Conservation (phyloP, 805 yeast species). For the Candida verbasci region DNA sequence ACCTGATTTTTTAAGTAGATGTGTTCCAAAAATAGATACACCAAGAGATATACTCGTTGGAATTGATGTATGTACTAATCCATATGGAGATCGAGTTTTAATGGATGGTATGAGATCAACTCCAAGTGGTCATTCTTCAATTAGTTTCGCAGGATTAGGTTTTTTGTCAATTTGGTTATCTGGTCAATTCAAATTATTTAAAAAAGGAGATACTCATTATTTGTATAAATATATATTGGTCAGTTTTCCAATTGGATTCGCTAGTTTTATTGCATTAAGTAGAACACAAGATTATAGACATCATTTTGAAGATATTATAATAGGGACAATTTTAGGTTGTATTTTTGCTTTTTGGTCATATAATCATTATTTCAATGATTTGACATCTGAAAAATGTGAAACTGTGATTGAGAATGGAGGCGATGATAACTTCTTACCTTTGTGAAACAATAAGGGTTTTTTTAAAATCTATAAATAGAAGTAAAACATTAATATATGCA, state of each 20-base stretch:
- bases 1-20: conserved; percentile 31
- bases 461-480: not conserved
- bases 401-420: conserved; percentile 13
- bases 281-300: conserved; percentile 37
- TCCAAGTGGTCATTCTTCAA: conserved; percentile 56
- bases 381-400: conserved; percentile 9
- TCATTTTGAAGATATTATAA: conserved; percentile 29
- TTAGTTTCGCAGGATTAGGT: conserved; percentile 47
- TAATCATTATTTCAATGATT: conserved; percentile 22
- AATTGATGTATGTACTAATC: conserved; percentile 28
- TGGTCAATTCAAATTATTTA: conserved; percentile 34
- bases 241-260: conserved; percentile 21
- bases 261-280: conserved; percentile 28
- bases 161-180: conserved; percentile 45
- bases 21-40: conserved; percentile 26
- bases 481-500: too few species aligned
- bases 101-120: conserved; percentile 53
- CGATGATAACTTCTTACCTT: not conserved
- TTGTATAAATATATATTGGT: conserved; percentile 16
- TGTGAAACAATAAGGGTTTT: not conserved
- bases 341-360: conserved; percentile 22
- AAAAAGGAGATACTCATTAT: conserved; percentile 14
- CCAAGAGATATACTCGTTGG: conserved; percentile 21
- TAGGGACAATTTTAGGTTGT: conserved; percentile 31
- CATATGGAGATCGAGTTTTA: conserved; percentile 25